These are phyloP conservation scores for Geranomyces michiganensis DNA, from an alignment of 192 early-diverging fungal genomes.

Conservation along the genomic window DNA sequence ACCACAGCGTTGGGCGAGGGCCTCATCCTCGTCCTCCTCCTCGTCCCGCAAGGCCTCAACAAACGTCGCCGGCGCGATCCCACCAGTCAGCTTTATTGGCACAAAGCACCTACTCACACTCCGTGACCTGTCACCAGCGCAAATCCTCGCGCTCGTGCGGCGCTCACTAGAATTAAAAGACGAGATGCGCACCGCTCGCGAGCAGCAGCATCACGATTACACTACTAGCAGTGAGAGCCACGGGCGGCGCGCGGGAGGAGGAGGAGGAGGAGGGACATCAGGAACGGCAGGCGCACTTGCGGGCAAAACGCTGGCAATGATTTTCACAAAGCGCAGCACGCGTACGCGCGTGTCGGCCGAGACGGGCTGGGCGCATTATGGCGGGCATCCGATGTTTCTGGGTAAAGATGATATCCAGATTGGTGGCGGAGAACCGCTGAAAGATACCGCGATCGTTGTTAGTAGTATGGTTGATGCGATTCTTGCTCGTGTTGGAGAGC, in stretches of 20 bases:
- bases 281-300: slow-evolving; percentile 13
- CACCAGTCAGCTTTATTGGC: slow-evolving; percentile 26
- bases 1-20: too few relatives aligned
- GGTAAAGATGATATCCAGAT: slow-evolving; percentile 95
- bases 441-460: slow-evolving; percentile 90
- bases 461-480: slow-evolving; percentile 95
- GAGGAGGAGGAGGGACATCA: too few relatives aligned
- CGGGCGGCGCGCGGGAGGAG: neutral
- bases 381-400: slow-evolving; percentile 95
- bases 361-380: slow-evolving; percentile 85
- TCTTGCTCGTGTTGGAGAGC: slow-evolving; percentile 89
- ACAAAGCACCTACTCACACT: slow-evolving; percentile 74
- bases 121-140: slow-evolving; percentile 75
- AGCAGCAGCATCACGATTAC: neutral
- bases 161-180: slow-evolving; percentile 80
- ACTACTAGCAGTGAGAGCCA: slow-evolving; percentile 53
- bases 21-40: too few relatives aligned
- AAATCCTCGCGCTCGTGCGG: slow-evolving; percentile 77
- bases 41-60: too few relatives aligned
- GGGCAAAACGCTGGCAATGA: slow-evolving; percentile 87
- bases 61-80: too few relatives aligned
- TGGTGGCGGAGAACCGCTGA: slow-evolving; percentile 90
- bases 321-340: slow-evolving; percentile 96
- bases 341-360: slow-evolving; percentile 96
- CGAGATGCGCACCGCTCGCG: slow-evolving; percentile 26